Evolutionary conservation across 257 asterid genomes (phyloP), one percentile per base, ranked within the genome.

Genomic region (Mentha longifolia): DNA sequence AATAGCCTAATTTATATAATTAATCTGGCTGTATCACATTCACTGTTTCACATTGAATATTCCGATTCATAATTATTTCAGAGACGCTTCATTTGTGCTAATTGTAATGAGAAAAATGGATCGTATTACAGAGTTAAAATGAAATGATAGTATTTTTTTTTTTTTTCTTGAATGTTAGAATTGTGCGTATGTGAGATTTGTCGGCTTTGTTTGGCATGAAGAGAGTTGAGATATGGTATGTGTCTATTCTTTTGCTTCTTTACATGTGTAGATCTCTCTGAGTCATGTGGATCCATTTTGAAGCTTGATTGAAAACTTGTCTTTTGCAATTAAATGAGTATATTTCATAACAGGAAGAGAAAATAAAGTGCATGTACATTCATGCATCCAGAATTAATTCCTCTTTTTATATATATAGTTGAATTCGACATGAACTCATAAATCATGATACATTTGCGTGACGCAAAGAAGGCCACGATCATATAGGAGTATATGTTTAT

Each of bases 271-370:
- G 6, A 46, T 46, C 51, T 46, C 51, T 46, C 28, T 51, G 30
- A 16, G 31, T 50, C 35, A 58, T 58, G 63, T 58, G 63, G 20
- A 14, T 6, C 61, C 4, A 58, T 58, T 14, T 58, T 15, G 43
- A 11, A 30, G 41, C 19, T 28, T 28, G 61, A 58, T 31, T 58
- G 63, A 7, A 31, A 57, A 57, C 42, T 57, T 57, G 63, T 57
- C 63, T 57, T 16, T 28, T 28, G 63, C 63, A 57, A 28, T 57
- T 57, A 28, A 57, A 57, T 57, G 20, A 12, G 35, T 6, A 35
- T 7, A 28, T 2, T 1, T 28, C 16, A 50, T 16, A 20, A 50
- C 25, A 50, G 25, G 12, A 50, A 12, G 39, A 13, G 8, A 25
- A 22, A 5, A 13, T 12, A 9, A 25, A 55, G 61, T 55, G 5